Percentiles rank a stretch among this genome's conserved stretches.
phyloP scores from a whole-genome alignment of 2,329 filamentous ascomycete species.

The Trichophyton equinum region DNA sequence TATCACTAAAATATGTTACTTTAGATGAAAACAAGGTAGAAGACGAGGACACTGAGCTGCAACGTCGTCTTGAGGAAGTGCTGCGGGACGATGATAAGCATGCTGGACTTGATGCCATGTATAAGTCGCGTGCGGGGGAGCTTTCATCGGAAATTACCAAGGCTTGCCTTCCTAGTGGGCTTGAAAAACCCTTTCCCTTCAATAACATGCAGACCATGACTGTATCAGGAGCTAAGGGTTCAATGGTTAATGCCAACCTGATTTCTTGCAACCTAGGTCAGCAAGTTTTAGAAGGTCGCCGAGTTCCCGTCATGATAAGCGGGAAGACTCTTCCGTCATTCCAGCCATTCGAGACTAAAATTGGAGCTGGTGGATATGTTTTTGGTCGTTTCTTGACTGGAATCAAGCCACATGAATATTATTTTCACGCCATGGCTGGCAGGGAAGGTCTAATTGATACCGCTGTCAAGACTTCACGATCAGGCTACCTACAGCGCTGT shows the following conservation, averaged over 20 bases:
- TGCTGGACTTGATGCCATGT: slow-evolving; percentile 74
- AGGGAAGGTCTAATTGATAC: slow-evolving; percentile 98
- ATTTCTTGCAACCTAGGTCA: slow-evolving; percentile 97
- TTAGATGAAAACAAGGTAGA: slow-evolving; percentile 52
- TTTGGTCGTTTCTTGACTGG: slow-evolving; percentile 95
- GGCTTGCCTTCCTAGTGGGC: slow-evolving; percentile 64
- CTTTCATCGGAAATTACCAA: slow-evolving; percentile 70
- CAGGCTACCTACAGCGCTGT: slow-evolving; percentile 91
- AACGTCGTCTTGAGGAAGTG: slow-evolving; percentile 73
- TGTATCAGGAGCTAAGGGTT: slow-evolving; percentile 87
- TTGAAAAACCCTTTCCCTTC: slow-evolving; percentile 84
- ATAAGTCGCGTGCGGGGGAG: slow-evolving; percentile 55
- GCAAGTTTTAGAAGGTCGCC: slow-evolving; percentile 85
- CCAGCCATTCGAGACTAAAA: slow-evolving; percentile 75
- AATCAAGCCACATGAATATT: slow-evolving; percentile 94
- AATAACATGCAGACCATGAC: slow-evolving; percentile 99
- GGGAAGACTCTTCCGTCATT: slow-evolving; percentile 94
- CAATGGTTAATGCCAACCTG: slow-evolving; percentile 83
- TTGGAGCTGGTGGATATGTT: slow-evolving; percentile 85
- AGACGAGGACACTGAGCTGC: slow-evolving; percentile 57
- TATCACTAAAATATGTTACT: slow-evolving; percentile 80
- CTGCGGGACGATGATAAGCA: slow-evolving; percentile 85
- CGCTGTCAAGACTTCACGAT: slow-evolving; percentile 93
- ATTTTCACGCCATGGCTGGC: slow-evolving; percentile 98
- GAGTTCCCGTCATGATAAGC: slow-evolving; percentile 95